Percentiles rank a stretch among this genome's conserved stretches.
phyloP scores from a whole-genome alignment of 345 rosid genomes.

The Punica granatum region DNA sequence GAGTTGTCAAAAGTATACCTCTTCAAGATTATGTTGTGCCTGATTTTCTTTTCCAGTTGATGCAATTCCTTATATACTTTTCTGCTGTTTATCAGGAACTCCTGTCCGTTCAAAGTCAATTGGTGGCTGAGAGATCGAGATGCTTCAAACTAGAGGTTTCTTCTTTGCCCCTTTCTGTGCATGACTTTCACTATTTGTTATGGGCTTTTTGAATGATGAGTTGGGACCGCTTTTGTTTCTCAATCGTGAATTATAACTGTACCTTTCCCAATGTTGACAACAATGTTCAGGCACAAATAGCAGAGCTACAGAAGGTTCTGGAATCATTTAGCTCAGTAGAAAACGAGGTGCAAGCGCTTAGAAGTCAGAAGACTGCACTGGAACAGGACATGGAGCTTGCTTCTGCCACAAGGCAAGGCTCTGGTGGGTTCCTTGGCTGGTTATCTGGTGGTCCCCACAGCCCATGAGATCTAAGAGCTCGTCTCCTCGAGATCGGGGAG shows the following conservation, averaged over 20 bases:
- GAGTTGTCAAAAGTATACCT: conserved; percentile 66
- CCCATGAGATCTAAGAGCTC: conserved; percentile 13
- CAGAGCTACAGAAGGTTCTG: conserved; percentile 71
- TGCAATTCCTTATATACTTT: neutral
- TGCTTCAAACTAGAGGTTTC: conserved; percentile 93
- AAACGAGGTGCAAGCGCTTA: conserved; percentile 72
- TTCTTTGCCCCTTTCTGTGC: neutral
- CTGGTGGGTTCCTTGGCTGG: conserved; percentile 88
- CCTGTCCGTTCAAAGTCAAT: conserved; percentile 85
- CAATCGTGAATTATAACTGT: neutral
- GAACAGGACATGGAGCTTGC: conserved; percentile 58
- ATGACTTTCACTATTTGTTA: neutral
- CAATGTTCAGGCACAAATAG: conserved; percentile 71
- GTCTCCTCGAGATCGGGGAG: neutral
- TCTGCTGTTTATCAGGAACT: conserved; percentile 50
- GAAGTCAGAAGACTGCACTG: conserved; percentile 61
- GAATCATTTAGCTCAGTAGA: conserved; percentile 67
- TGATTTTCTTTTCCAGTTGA: neutral
- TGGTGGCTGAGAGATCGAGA: conserved; percentile 88
- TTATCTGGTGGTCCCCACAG: conserved; percentile 32
- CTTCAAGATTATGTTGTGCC: neutral
- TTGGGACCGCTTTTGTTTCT: neutral
- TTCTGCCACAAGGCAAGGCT: conserved; percentile 49
- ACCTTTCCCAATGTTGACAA: neutral
- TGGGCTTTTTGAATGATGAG: neutral